These are phyloP conservation scores for Tolypocladium ophioglossoides DNA, from an alignment of 2,329 filamentous ascomycete genomes.

Conservation along the genomic window DNA sequence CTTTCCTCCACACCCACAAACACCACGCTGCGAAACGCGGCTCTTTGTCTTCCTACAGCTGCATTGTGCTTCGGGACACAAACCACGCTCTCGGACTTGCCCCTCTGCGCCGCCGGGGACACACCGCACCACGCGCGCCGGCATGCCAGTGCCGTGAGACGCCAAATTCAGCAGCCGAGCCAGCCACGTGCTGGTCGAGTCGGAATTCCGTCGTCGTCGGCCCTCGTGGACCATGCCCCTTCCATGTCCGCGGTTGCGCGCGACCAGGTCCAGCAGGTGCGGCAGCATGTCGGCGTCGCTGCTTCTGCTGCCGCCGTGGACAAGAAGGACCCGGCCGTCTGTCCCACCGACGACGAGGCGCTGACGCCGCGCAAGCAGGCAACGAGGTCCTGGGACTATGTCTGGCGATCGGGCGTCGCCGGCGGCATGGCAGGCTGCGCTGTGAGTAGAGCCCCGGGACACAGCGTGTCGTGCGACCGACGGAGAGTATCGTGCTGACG, in stretches of 20 bases:
- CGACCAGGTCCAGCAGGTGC: constrained; percentile 18
- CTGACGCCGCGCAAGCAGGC: constrained; percentile 31
- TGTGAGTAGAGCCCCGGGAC: constrained; percentile 41
- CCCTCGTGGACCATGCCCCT: constrained; percentile 42
- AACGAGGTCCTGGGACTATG: constrained; percentile 68
- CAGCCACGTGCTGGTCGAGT: neutral
- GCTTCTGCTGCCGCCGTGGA: constrained; percentile 9
- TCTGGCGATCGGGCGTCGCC: constrained; percentile 72
- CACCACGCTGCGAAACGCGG: neutral
- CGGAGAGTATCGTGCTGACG: constrained; percentile 3
- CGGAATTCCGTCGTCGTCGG: constrained; percentile 45
- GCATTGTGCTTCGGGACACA: neutral
- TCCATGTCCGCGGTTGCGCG: constrained; percentile 42
- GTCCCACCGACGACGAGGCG: constrained; percentile 39
- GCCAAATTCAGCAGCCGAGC: neutral
- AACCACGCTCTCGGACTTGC: neutral
- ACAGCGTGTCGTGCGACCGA: no score
- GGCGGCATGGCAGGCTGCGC: constrained; percentile 88
- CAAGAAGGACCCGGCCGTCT: constrained; percentile 29
- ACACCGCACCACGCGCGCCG: constrained; percentile 1
- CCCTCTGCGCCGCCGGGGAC: neutral
- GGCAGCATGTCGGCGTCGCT: constrained; percentile 13
- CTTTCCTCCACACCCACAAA: neutral
- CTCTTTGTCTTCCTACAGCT: neutral
- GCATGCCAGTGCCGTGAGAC: constrained; percentile 4